Evolutionary conservation across 2,329 filamentous ascomycete species (phyloP), one percentile per base, ranked within the genome.

Genomic region (Verticillium dahliae): DNA sequence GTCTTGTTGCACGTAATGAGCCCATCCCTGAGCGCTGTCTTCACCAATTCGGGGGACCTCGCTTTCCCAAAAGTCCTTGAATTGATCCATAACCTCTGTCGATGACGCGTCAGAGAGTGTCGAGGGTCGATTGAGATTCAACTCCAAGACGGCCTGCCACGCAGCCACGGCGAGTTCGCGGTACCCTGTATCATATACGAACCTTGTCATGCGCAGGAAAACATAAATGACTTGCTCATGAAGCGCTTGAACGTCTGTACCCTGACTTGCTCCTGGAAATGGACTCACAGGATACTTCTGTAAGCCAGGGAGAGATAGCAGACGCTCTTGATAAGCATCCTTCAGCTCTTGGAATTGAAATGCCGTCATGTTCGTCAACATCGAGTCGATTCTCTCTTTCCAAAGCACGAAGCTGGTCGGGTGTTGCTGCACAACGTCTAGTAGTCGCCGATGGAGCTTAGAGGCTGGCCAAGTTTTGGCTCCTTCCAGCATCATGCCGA

Each of bases 31-130:
- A 2, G 91, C 88, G 1, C 78, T 80, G 1, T 75, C 69, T 67
- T 98, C 94, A 10, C 94, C 94, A 60, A 97, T 83, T 6, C 94
- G 85, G 0, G 90, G 79, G 0, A 86, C 81, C 70, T 97, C 94
- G 61, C 87, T 90, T 62, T 97, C 92, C 95, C 95, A 98, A 65
- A 95, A 97, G 2, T 87, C 81, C 57, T 84, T 78, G 64, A 97
- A 90, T 0, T 70, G 69, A 2, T 74, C 70, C 11, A 79, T 50
- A 0, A 60, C 41, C 35, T 63, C 38, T 10, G 35, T 58, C 5
- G 67, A 65, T 10, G 66, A 56, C n/a, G 65, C 66, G 11, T 68
- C 60, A 1, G 67, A 65, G 50, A 69, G 56, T 9, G 13, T 61
- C 3, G 67, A 59, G 2, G 90, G 86, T 3, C 79, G 79, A 56